Percentiles rank a stretch among this genome's conserved stretches.
phyloP scores from a whole-genome alignment of 2,329 filamentous ascomycete species.

The Mycosphaerella arachidis region DNA sequence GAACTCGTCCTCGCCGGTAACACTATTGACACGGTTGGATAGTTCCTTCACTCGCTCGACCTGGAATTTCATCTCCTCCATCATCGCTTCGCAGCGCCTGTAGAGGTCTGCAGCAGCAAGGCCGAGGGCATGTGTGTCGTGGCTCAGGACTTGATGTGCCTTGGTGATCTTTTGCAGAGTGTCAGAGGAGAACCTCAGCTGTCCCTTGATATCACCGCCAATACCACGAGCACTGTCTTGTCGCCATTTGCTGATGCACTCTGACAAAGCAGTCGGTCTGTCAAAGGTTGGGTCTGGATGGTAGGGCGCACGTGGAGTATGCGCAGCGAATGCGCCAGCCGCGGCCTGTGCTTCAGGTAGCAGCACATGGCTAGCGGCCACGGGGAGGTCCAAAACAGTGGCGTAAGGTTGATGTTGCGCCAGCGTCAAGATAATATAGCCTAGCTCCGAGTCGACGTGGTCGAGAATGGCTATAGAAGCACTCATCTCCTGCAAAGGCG shows the following conservation, averaged over 20 bases:
- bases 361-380: conserved; percentile 55
- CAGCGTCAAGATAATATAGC: conserved; percentile 54
- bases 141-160: conserved; percentile 65
- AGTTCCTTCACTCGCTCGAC: conserved; percentile 62
- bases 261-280: conserved; percentile 52
- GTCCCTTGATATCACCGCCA: conserved; percentile 58
- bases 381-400: conserved; percentile 49
- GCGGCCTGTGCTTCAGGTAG: conserved; percentile 18
- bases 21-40: conserved; percentile 60
- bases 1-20: conserved; percentile 55
- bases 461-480: conserved; percentile 53
- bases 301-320: conserved; percentile 57
- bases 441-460: conserved; percentile 43
- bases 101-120: conserved; percentile 69
- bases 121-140: conserved; percentile 65
- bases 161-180: conserved; percentile 69
- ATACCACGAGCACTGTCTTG: conserved; percentile 15
- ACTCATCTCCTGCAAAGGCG: conserved; percentile 27
- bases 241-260: conserved; percentile 34
- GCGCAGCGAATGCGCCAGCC: conserved; percentile 35
- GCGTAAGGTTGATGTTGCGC: conserved; percentile 37
- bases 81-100: conserved; percentile 63
- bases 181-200: conserved; percentile 65
- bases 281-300: conserved; percentile 55
- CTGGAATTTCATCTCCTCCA: conserved; percentile 64